Conservation (phyloP, 768 basidiomycete species). For the Aureoboletus auriporus region DNA sequence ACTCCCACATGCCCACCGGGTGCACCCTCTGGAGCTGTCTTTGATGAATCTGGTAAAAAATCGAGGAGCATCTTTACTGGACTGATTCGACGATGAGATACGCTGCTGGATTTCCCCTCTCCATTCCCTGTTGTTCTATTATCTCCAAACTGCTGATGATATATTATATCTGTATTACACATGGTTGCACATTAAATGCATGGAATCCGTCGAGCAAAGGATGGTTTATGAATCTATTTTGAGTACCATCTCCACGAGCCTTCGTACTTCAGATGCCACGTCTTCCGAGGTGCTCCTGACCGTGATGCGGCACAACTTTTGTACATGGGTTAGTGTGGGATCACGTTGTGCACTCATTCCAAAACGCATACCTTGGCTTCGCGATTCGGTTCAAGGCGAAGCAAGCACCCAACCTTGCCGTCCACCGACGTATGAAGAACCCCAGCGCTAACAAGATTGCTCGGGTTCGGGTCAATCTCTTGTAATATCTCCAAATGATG, state of each 20-base stretch:
- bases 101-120: background rate
- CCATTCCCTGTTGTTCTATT: background rate
- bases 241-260: constrained; percentile 40
- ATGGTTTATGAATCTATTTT: constrained; percentile 16
- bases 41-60: constrained; percentile 28
- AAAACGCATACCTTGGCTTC: constrained; percentile 77
- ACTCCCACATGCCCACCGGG: constrained; percentile 2
- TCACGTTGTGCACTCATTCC: background rate
- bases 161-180: constrained; percentile 26
- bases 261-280: constrained; percentile 71
- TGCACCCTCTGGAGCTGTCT: background rate
- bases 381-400: constrained; percentile 90
- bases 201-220: background rate
- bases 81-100: constrained; percentile 34
- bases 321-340: background rate
- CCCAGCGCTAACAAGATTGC: constrained; percentile 92
- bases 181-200: constrained; percentile 12
- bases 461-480: constrained; percentile 91
- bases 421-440: constrained; percentile 88
- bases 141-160: constrained; percentile 7
- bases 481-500: constrained; percentile 72
- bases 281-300: constrained; percentile 93
- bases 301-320: constrained; percentile 86
- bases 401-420: constrained; percentile 93
- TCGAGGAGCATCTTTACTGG: constrained; percentile 40